phyloP scores from a whole-genome alignment of 1,284 basidiomycete species.

The Clitocybe nebularis region DNA sequence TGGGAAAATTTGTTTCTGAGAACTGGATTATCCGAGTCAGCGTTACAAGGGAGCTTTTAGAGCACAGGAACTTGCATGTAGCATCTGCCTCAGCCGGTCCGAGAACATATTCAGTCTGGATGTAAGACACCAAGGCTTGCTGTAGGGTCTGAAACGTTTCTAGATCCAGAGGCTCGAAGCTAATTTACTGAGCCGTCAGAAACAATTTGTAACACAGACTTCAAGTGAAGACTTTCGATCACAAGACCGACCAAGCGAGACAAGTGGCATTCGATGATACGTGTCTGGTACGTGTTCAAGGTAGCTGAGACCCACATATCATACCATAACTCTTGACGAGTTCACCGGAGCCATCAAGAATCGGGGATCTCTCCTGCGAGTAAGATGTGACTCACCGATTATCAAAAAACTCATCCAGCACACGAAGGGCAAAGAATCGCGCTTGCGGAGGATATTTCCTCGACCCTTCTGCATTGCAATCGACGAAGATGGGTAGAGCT shows the following conservation, averaged over 20 bases:
- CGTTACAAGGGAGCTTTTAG: conserved; percentile 10
- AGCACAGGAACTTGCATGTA: conserved; percentile 52
- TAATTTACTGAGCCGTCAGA: no score
- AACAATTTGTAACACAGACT: no score
- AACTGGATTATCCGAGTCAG: conserved; percentile 40
- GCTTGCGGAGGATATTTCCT: conserved; percentile 72
- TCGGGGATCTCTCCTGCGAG: no score
- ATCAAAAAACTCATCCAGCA: conserved; percentile 84
- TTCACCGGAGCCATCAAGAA: no score
- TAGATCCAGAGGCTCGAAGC: conserved; percentile 67
- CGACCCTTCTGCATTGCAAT: conserved; percentile 49
- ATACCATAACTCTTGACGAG: no score
- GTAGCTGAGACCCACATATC: no score
- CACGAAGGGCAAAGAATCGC: conserved; percentile 81
- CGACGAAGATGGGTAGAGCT: conserved; percentile 72
- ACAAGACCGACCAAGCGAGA: no score
- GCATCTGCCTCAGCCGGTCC: conserved; percentile 73
- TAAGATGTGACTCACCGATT: conserved; percentile 65
- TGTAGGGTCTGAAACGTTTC: conserved; percentile 69
- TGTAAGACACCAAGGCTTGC: conserved; percentile 68
- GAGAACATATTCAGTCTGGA: conserved; percentile 75
- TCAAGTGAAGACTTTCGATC: no score
- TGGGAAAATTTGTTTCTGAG: conserved; percentile 97
- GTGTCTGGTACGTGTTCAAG: no score
- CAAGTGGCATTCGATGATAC: no score